phyloP scores from a whole-genome alignment of 176 grass and related monocot genomes.

The bread wheat (Triticum aestivum) region DNA sequence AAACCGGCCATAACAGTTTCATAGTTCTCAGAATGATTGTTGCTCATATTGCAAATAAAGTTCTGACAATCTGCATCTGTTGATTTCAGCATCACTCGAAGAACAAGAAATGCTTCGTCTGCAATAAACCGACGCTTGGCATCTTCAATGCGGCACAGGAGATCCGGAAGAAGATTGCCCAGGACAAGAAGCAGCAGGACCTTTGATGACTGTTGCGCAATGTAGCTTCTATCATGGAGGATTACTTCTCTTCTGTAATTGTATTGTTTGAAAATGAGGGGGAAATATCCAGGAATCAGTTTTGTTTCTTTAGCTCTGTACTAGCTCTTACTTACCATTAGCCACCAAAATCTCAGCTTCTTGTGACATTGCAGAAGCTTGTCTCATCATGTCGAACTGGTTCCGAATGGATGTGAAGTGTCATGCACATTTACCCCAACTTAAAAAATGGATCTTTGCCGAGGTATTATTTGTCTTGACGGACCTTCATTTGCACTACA shows the following conservation, averaged over 20 bases:
- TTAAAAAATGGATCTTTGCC: too few relatives aligned
- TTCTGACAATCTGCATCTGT: neutral
- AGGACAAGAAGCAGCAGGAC: conserved; percentile 58
- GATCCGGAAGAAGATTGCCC: conserved; percentile 74
- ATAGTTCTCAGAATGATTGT: too few relatives aligned
- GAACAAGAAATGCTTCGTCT: conserved; percentile 92
- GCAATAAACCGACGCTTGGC: conserved; percentile 79
- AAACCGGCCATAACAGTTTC: too few relatives aligned
- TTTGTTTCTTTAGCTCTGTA: too few relatives aligned
- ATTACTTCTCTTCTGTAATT: too few relatives aligned
- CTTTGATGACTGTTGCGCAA: neutral
- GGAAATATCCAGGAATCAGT: too few relatives aligned
- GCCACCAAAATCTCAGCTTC: neutral
- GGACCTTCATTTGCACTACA: too few relatives aligned
- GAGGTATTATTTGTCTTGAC: too few relatives aligned
- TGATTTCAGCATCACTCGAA: conserved; percentile 73
- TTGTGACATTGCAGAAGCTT: neutral
- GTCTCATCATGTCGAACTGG: neutral
- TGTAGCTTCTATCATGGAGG: too few relatives aligned
- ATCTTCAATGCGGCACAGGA: conserved; percentile 86
- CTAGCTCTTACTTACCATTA: neutral
- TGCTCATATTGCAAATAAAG: neutral
- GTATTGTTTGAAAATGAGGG: too few relatives aligned
- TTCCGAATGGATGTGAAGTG: too few relatives aligned
- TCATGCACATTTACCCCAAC: too few relatives aligned